Evolutionary conservation across 768 basidiomycete genomes (phyloP).

Genomic region (Crepidotus variabilis): DNA sequence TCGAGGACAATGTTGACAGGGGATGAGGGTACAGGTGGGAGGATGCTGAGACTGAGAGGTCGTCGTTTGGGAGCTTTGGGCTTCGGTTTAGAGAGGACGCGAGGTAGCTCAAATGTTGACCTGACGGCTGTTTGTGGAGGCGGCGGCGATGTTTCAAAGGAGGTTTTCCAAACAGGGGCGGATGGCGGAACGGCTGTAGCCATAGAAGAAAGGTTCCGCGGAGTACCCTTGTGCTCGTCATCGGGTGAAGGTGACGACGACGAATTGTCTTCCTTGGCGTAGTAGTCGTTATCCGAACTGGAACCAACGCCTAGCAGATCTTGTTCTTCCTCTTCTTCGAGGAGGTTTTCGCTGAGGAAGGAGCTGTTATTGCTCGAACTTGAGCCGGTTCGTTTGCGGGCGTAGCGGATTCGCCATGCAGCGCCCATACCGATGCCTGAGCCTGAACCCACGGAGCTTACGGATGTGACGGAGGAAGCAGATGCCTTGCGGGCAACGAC

Average conservation of each 20-base stretch:
- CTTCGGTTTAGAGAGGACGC: constrained; percentile 33
- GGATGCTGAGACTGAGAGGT: constrained; percentile 54
- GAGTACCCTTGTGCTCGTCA: constrained; percentile 31
- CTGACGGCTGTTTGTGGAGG: constrained; percentile 50
- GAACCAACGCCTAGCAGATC: constrained; percentile 68
- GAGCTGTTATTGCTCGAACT: constrained; percentile 70
- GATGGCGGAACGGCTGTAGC: constrained; percentile 43
- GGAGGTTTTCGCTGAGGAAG: constrained; percentile 72
- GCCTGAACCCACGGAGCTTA: constrained; percentile 22
- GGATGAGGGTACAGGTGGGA: constrained; percentile 73
- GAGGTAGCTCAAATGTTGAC: constrained; percentile 44
- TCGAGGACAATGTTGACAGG: constrained; percentile 53
- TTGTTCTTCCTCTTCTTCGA: constrained; percentile 79
- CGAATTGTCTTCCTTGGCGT: constrained; percentile 33
- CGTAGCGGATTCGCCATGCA: constrained; percentile 62
- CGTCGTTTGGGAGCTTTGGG: constrained; percentile 41
- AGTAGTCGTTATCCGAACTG: constrained; percentile 50
- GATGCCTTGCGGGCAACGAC: constrained; percentile 72
- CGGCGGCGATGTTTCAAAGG: constrained; percentile 50
- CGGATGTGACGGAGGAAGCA: constrained; percentile 55
- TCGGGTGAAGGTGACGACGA: constrained; percentile 43
- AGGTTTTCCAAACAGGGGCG: constrained; percentile 54
- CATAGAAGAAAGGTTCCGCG: constrained; percentile 22
- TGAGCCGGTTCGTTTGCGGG: constrained; percentile 71
- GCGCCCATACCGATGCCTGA: constrained; percentile 65